phyloP scores from a whole-genome alignment of 768 basidiomycete genomes.

The Amanita thiersii region DNA sequence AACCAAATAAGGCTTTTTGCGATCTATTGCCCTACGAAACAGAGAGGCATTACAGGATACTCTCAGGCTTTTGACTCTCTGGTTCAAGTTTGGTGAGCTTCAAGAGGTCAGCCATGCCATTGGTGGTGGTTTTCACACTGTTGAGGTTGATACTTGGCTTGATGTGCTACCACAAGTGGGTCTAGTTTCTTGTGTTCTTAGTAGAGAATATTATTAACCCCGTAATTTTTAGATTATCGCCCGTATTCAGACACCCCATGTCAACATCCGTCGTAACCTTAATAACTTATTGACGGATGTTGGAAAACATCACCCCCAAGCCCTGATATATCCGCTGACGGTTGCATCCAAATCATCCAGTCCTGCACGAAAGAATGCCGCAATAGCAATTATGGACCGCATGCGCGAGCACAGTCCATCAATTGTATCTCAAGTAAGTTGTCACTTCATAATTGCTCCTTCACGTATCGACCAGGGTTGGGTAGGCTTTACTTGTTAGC shows the following conservation, averaged over 20 bases:
- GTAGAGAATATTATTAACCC: not conserved
- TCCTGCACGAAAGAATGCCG: conserved; percentile 69
- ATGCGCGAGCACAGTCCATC: conserved; percentile 87
- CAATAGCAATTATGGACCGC: conserved; percentile 78
- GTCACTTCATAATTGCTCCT: not conserved
- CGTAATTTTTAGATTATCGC: conserved; percentile 74
- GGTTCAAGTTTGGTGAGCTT: conserved; percentile 96
- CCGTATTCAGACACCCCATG: conserved; percentile 90
- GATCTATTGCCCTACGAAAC: conserved; percentile 84
- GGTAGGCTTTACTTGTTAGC: conserved; percentile 80
- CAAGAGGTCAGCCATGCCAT: conserved; percentile 88
- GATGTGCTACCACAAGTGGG: conserved; percentile 95
- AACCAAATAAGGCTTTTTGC: conserved; percentile 71
- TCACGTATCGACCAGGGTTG: conserved; percentile 1
- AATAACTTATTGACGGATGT: conserved; percentile 84
- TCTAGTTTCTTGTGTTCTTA: not conserved
- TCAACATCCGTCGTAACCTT: conserved; percentile 82
- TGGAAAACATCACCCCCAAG: conserved; percentile 95
- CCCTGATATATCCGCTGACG: conserved; percentile 89
- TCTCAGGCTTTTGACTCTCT: conserved; percentile 83
- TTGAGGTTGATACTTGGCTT: conserved; percentile 96
- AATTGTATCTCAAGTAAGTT: conserved; percentile 76
- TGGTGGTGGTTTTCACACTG: conserved; percentile 75
- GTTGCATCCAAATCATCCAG: conserved; percentile 97
- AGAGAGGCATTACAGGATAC: conserved; percentile 94